phyloP scores from a whole-genome alignment of 177 flowering plant species.

The Tripterygium wilfordii region DNA sequence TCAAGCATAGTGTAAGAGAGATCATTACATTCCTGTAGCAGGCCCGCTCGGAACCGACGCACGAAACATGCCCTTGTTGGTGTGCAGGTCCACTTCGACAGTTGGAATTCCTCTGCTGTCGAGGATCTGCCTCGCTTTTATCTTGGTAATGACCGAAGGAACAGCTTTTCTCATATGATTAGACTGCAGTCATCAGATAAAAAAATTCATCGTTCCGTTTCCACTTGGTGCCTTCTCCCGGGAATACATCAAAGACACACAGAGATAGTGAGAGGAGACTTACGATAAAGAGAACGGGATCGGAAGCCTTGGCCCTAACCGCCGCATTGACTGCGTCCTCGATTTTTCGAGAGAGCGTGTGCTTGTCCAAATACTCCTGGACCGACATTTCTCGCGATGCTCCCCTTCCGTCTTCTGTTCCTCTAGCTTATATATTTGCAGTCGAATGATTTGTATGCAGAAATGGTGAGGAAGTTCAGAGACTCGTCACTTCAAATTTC shows the following conservation, averaged over 20 bases:
- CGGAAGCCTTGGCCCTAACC: conserved; percentile 84
- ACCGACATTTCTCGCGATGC: conserved; percentile 54
- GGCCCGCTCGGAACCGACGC: conserved; percentile 84
- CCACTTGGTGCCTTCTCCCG: no score
- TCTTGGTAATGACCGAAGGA: conserved; percentile 78
- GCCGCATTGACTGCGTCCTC: conserved; percentile 99
- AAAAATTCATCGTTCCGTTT: no score
- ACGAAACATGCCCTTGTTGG: conserved; percentile 89
- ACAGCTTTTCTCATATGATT: conserved; percentile 90
- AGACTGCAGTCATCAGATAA: conserved; percentile 37
- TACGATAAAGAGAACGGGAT: conserved; percentile 97
- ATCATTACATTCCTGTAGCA: conserved; percentile 63
- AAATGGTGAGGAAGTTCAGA: not conserved
- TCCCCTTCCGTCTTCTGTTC: not conserved
- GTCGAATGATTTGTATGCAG: no score
- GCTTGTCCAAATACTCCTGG: conserved; percentile 78
- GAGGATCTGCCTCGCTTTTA: conserved; percentile 86
- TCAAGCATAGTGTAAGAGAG: no score
- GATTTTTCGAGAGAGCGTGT: conserved; percentile 84
- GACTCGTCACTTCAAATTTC: no score
- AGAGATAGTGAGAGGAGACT: not conserved
- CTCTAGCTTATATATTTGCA: no score
- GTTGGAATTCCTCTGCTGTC: conserved; percentile 98
- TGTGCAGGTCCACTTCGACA: conserved; percentile 83
- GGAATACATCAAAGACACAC: no score